These are phyloP conservation scores for Metschnikowia dekortorum DNA, from an alignment of 805 yeast genomes.

Conservation along the genomic window DNA sequence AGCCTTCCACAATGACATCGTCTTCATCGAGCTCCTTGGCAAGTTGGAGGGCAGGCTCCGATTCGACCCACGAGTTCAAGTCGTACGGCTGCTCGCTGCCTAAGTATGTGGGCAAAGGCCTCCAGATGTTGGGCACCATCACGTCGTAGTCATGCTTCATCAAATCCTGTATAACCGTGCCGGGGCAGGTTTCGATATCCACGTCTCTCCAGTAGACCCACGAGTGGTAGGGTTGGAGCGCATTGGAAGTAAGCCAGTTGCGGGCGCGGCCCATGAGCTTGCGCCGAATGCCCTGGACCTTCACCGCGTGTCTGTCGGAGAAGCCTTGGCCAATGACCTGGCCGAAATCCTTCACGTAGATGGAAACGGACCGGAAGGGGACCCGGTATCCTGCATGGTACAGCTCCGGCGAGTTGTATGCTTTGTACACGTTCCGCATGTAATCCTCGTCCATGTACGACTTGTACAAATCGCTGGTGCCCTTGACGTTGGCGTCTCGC, in stretches of 20 bases:
- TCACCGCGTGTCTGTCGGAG: conserved; percentile 77
- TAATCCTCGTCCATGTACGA: conserved; percentile 66
- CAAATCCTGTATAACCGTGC: conserved; percentile 65
- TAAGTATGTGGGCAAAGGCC: conserved; percentile 90
- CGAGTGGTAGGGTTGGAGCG: conserved; percentile 77
- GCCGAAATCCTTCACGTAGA: conserved; percentile 79
- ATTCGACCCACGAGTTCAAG: conserved; percentile 93
- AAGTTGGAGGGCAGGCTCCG: conserved; percentile 65
- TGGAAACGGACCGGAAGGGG: conserved; percentile 76
- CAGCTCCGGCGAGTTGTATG: conserved; percentile 55
- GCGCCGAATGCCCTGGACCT: conserved; percentile 79
- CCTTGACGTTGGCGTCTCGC: conserved; percentile 36
- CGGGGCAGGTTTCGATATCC: conserved; percentile 79
- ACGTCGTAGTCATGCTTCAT: conserved; percentile 70
- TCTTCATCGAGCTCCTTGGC: conserved; percentile 67
- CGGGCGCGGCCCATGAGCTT: conserved; percentile 85
- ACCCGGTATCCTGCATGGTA: conserved; percentile 56
- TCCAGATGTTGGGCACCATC: conserved; percentile 88
- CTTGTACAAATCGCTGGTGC: conserved; percentile 60
- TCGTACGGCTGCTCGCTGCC: conserved; percentile 94
- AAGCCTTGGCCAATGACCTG: conserved; percentile 83
- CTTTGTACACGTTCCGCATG: conserved; percentile 49
- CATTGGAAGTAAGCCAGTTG: conserved; percentile 73
- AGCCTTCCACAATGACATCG: conserved; percentile 85
- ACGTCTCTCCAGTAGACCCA: conserved; percentile 94